A percentile compares a stretch with the other conserved stretches of the same genome.
These are phyloP conservation scores for Heterobasidion annosum DNA, from an alignment of 1,284 basidiomycete species.

Conservation along the genomic window DNA sequence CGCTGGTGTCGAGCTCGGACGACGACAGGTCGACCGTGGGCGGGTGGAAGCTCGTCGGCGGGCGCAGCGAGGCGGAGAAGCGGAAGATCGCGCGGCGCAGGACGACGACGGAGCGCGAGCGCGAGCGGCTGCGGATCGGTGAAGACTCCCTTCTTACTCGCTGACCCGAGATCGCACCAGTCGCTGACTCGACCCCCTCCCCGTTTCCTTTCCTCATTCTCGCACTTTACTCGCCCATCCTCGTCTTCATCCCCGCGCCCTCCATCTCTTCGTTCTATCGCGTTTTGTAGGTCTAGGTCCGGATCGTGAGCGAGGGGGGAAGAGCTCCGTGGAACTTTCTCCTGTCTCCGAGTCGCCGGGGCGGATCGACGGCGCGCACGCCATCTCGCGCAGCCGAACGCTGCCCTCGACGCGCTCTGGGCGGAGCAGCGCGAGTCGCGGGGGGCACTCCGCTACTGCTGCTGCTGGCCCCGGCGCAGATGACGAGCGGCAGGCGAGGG, in stretches of 20 bases:
- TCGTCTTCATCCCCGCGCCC: neutral
- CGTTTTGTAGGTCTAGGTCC: neutral
- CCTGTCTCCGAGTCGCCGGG: constrained; percentile 6
- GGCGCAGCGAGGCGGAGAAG: constrained; percentile 2
- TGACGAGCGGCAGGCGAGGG: neutral
- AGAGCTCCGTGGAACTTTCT: constrained; percentile 1
- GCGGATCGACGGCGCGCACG: neutral
- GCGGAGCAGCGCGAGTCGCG: neutral
- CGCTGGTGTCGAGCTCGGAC: constrained; percentile 32
- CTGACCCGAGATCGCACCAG: neutral
- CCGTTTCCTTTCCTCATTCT: neutral
- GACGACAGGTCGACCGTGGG: constrained; percentile 34
- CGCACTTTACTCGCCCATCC: neutral
- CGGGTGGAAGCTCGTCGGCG: constrained; percentile 28
- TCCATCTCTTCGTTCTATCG: neutral
- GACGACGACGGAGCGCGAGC: constrained; percentile 41
- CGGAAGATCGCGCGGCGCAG: constrained; percentile 38
- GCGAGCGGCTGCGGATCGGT: neutral
- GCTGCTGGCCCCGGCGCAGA: neutral
- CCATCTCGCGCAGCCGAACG: constrained; percentile 10
- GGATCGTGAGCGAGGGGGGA: neutral
- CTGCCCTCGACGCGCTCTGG: constrained; percentile 7
- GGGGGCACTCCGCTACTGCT: neutral
- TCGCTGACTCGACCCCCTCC: neutral
- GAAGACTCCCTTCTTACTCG: neutral